A percentile compares a stretch with the other conserved stretches of the same genome.
These are phyloP conservation scores for Didymella arachidicola DNA, from an alignment of 2,329 filamentous ascomycete genomes.

Conservation along the genomic window DNA sequence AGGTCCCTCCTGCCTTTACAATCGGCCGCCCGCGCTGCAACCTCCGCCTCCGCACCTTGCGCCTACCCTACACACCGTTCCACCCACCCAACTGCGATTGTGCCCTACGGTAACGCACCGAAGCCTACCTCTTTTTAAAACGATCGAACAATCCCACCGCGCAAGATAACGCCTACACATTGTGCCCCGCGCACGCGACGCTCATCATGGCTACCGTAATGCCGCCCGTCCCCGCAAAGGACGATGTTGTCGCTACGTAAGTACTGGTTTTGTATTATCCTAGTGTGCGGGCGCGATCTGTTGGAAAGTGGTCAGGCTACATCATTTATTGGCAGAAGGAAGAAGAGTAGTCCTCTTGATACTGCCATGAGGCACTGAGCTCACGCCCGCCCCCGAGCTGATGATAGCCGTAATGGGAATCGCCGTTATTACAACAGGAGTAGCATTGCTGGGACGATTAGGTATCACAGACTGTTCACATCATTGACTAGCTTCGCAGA, in stretches of 20 bases:
- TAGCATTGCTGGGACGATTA: background rate
- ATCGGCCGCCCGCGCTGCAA: conserved; percentile 14
- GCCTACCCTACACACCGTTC: conserved; percentile 14
- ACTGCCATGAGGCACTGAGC: background rate
- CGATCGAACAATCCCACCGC: conserved; percentile 13
- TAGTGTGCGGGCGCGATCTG: background rate
- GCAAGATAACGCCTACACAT: conserved; percentile 40
- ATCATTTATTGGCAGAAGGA: background rate
- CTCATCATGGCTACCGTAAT: conserved; percentile 46
- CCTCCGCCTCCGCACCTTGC: conserved; percentile 22
- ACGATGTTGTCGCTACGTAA: conserved; percentile 69
- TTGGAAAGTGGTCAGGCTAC: background rate
- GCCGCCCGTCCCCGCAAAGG: conserved; percentile 61
- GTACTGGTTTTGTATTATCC: conserved; percentile 40
- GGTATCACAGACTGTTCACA: background rate
- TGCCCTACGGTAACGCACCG: background rate
- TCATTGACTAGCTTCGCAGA: conserved; percentile 58
- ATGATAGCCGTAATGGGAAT: background rate
- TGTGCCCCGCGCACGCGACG: conserved; percentile 24
- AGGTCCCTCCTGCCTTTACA: conserved; percentile 7
- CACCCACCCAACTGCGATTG: conserved; percentile 9
- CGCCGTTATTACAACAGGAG: background rate
- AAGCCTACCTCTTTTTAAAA: conserved; percentile 1
- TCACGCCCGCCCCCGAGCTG: background rate
- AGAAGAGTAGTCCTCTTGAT: background rate